A percentile compares a stretch with the other conserved stretches of the same genome.
phyloP scores from a whole-genome alignment of 1,139 yeast genomes.

The Pichia sp. region DNA sequence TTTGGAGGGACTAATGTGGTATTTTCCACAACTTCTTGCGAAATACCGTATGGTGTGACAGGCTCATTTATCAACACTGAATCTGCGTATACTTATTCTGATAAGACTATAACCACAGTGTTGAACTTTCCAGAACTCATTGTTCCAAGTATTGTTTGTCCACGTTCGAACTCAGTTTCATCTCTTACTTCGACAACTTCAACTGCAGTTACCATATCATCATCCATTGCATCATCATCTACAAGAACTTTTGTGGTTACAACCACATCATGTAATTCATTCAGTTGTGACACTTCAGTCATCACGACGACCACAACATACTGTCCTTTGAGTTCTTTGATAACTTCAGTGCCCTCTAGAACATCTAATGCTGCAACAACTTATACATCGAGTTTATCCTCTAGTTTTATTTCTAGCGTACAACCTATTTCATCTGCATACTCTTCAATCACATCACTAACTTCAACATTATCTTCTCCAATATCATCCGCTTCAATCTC shows the following conservation, averaged over 20 bases:
- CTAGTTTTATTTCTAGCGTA: neutral
- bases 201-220: neutral
- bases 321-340: neutral
- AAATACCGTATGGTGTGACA: conserved; percentile 1
- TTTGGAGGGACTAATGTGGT: conserved; percentile 5
- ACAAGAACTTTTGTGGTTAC: neutral
- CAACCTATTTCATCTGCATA: neutral
- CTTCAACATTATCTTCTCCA: too few species aligned
- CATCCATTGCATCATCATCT: neutral
- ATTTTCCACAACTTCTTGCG: conserved; percentile 10
- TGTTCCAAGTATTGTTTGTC: conserved; percentile 15
- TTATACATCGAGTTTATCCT: too few species aligned
- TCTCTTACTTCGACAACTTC: neutral
- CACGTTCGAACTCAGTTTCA: neutral
- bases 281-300: neutral
- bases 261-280: neutral
- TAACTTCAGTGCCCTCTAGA: neutral
- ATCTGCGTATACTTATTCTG: conserved; percentile 4
- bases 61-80: conserved; percentile 10
- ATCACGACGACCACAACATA: neutral
- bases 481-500: neutral
- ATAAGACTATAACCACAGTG: conserved; percentile 14
- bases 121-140: conserved; percentile 13
- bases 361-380: too few species aligned
- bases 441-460: neutral